Evolutionary conservation across 768 basidiomycete genomes (phyloP).

Genomic region (Mycena leptocephala): DNA sequence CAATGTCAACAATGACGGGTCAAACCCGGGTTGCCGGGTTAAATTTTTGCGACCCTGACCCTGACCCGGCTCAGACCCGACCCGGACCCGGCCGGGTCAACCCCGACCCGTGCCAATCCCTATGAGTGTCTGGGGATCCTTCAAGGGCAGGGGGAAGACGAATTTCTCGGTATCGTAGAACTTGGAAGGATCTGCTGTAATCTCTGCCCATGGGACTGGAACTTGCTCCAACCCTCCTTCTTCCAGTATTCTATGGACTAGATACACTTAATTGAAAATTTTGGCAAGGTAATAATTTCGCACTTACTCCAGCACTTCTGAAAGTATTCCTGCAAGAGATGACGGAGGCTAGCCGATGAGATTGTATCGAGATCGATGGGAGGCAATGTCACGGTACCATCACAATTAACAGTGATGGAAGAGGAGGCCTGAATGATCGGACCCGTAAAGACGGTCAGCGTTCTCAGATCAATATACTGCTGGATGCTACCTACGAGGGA

Average conservation of each 20-base stretch:
- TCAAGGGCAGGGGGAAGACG: not conserved
- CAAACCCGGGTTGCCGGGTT: too few species aligned
- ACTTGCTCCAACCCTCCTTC: too few species aligned
- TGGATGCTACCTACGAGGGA: not conserved
- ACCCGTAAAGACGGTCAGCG: too few species aligned
- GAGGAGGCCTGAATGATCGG: not conserved
- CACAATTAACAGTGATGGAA: not conserved
- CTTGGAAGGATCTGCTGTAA: not conserved
- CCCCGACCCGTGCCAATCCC: too few species aligned
- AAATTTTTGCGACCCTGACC: too few species aligned
- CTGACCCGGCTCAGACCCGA: too few species aligned
- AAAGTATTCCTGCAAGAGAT: not conserved
- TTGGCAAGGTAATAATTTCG: too few species aligned
- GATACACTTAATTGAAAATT: too few species aligned
- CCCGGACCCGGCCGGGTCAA: too few species aligned
- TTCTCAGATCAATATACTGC: not conserved
- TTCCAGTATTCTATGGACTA: too few species aligned
- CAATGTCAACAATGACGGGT: too few species aligned
- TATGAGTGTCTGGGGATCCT: not conserved
- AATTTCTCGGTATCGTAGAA: constrained; percentile 7
- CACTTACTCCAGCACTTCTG: constrained; percentile 3
- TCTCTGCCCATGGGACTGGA: not conserved
- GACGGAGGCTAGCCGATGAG: not conserved
- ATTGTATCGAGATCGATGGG: not conserved
- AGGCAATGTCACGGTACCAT: not conserved